Conservation (phyloP, 2,329 filamentous ascomycete species). For the Microdochium nivale region DNA sequence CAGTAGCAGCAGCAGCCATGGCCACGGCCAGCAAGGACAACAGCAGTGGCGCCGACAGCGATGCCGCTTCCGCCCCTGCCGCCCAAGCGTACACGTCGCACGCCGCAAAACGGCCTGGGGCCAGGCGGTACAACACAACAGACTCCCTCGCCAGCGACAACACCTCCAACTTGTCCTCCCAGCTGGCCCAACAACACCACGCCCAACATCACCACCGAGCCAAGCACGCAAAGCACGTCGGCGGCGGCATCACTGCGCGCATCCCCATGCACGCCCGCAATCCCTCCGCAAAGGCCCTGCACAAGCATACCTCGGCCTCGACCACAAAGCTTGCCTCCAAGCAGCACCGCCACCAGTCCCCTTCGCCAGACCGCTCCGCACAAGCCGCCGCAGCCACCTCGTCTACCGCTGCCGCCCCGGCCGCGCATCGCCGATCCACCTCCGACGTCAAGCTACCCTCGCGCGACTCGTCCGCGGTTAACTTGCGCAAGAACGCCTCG, state of each 20-base stretch:
- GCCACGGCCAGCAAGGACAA: not conserved
- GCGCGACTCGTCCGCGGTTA: slow-evolving; percentile 31
- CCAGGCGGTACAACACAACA: not conserved
- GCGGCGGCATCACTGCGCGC: slow-evolving; percentile 16
- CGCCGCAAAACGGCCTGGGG: not conserved
- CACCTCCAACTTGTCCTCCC: not conserved
- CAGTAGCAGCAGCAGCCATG: not conserved
- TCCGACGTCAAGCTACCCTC: slow-evolving; percentile 40
- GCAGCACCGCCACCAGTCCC: slow-evolving; percentile 18
- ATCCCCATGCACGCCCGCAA: slow-evolving; percentile 42
- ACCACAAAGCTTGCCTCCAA: slow-evolving; percentile 9
- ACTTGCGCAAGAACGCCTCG: slow-evolving; percentile 43
- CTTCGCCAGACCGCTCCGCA: slow-evolving; percentile 16
- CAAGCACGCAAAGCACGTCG: slow-evolving; percentile 32
- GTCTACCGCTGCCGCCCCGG: slow-evolving; percentile 32
- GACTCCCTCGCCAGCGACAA: not conserved
- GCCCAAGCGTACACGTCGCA: not conserved
- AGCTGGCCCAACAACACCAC: slow-evolving; percentile 43
- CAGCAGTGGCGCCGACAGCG: not conserved
- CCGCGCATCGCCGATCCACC: slow-evolving; percentile 36
- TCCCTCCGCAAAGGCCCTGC: slow-evolving; percentile 42
- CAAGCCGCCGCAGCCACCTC: slow-evolving; percentile 24
- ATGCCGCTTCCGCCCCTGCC: not conserved
- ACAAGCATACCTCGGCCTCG: slow-evolving; percentile 27
- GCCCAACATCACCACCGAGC: slow-evolving; percentile 34